A percentile compares a stretch with the other conserved stretches of the same genome.
Evolutionary conservation across 306 rosid genomes (phyloP).

Genomic region (Alnus rubra): DNA sequence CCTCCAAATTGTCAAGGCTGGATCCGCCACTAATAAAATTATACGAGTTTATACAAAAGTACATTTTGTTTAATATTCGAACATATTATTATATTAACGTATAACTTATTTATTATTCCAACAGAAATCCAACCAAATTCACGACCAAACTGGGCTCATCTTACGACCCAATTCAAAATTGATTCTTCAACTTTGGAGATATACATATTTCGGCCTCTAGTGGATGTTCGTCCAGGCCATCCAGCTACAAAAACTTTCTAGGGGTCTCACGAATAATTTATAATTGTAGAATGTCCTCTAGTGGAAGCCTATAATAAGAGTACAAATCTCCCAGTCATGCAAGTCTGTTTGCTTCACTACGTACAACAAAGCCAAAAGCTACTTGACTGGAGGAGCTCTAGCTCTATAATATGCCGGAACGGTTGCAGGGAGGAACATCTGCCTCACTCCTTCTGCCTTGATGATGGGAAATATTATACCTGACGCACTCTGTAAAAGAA

Average conservation of each 20-base stretch:
- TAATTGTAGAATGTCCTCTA: not conserved
- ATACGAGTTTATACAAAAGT: too few species aligned
- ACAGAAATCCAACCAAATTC: too few species aligned
- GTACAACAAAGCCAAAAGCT: not conserved
- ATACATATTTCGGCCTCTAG: not conserved
- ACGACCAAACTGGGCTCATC: too few species aligned
- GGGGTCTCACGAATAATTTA: not conserved
- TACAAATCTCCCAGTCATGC: not conserved
- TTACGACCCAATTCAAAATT: too few species aligned
- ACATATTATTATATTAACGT: too few species aligned
- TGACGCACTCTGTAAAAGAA: constrained; percentile 41
- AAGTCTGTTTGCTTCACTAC: not conserved
- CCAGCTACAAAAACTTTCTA: not conserved
- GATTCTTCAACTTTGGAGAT: not conserved
- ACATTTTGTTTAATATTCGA: too few species aligned
- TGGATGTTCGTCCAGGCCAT: not conserved
- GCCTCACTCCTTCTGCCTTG: constrained; percentile 56
- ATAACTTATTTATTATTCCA: too few species aligned
- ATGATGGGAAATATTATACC: constrained; percentile 59
- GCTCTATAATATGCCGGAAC: constrained; percentile 36
- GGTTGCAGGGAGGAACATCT: constrained; percentile 45
- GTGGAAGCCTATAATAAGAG: not conserved
- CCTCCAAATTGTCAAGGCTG: too few species aligned
- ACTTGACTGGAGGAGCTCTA: constrained; percentile 25
- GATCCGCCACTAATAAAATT: too few species aligned